A percentile compares a stretch with the other conserved stretches of the same genome.
Evolutionary conservation across 305 asterid genomes (phyloP).

Genomic region (Rubia balearica): DNA sequence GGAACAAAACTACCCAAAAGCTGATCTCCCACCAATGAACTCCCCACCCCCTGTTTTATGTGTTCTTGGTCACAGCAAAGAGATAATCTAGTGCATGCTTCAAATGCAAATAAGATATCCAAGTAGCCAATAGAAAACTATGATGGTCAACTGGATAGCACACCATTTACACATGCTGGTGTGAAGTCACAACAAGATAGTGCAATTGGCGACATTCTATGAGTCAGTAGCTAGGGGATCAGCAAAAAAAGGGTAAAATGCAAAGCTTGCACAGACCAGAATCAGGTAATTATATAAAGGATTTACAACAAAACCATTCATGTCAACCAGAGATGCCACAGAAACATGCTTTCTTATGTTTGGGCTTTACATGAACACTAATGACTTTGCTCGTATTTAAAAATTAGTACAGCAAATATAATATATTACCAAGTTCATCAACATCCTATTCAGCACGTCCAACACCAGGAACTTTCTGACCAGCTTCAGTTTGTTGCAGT

Average conservation of each 20-base stretch:
- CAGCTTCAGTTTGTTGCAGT: constrained; percentile 61
- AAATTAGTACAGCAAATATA: background rate
- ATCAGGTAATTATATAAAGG: no score
- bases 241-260: background rate
- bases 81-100: background rate
- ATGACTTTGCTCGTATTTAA: background rate
- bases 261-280: background rate
- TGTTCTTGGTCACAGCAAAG: no score
- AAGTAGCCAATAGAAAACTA: background rate
- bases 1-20: no score
- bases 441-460: constrained; percentile 99
- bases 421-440: constrained; percentile 69
- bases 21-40: no score
- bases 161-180: background rate
- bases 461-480: constrained; percentile 62
- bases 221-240: background rate
- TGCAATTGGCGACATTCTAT: background rate
- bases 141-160: background rate
- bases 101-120: background rate
- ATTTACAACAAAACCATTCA: no score
- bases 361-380: background rate
- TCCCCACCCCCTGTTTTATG: no score
- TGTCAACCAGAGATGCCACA: background rate
- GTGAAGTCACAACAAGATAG: background rate
- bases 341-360: background rate